Evolutionary conservation across 257 asterid genomes (phyloP).

Genomic region (Perilla frutescens): DNA sequence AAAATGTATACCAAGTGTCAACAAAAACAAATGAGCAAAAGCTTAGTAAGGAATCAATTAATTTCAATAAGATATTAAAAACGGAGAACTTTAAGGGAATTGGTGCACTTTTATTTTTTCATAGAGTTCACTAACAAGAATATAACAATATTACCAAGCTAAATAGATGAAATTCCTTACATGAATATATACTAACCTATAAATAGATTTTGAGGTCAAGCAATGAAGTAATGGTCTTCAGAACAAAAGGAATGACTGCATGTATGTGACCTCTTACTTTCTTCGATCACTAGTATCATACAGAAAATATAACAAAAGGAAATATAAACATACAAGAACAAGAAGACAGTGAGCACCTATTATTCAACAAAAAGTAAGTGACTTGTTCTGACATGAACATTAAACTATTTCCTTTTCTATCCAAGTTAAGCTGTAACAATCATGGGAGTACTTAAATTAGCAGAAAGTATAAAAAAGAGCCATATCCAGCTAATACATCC

Average conservation of each 20-base stretch:
- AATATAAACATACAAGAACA: neutral
- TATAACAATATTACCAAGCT: neutral
- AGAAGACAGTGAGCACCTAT: neutral
- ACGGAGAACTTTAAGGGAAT: conserved; percentile 23
- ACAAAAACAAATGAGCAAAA: conserved; percentile 2
- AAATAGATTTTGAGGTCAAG: neutral
- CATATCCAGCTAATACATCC: conserved; percentile 3
- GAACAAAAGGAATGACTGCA: conserved; percentile 12
- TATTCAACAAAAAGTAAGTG: neutral
- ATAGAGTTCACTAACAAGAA: neutral
- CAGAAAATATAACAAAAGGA: conserved; percentile 13
- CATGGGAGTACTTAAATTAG: conserved; percentile 13
- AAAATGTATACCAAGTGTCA: too few relatives aligned
- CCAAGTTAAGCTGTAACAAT: conserved; percentile 17
- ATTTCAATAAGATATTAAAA: conserved; percentile 11
- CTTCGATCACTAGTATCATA: conserved; percentile 13
- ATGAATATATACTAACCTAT: neutral
- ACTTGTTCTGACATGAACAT: conserved; percentile 4
- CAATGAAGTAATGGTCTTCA: neutral
- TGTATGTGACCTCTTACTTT: conserved; percentile 10
- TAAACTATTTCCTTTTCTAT: conserved; percentile 23
- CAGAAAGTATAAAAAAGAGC: neutral
- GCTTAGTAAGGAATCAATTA: neutral
- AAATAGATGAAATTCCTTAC: conserved; percentile 24
- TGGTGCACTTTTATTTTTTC: conserved; percentile 4